Evolutionary conservation across 495 filamentous ascomycete species (phyloP).

Genomic region (Neurospora africana): DNA sequence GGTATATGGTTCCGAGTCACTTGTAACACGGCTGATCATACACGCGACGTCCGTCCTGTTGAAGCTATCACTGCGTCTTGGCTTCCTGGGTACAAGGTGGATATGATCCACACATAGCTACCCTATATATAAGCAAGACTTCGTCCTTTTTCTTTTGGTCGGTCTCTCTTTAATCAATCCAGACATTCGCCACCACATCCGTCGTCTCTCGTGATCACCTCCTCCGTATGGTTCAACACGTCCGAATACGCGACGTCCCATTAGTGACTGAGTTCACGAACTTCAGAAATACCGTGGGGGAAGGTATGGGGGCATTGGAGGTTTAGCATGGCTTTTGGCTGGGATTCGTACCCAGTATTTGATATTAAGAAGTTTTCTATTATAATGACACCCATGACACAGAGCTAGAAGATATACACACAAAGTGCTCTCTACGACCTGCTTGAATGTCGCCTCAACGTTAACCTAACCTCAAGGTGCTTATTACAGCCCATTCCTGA

Average conservation of each 20-base stretch:
- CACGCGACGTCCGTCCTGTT: not conserved
- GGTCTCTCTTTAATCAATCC: no score
- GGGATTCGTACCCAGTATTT: not conserved
- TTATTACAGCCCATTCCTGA: conserved; percentile 61
- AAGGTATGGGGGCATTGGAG: not conserved
- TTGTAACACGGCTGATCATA: not conserved
- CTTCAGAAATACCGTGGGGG: not conserved
- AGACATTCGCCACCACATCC: no score
- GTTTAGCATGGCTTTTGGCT: not conserved
- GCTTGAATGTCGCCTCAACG: not conserved
- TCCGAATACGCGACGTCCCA: not conserved
- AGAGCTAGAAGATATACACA: not conserved
- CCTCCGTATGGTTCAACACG: no score
- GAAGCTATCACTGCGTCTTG: no score
- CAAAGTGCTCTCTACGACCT: not conserved
- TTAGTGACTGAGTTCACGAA: not conserved
- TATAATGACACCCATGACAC: not conserved
- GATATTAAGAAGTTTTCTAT: not conserved
- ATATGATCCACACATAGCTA: no score
- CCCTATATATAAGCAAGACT: no score
- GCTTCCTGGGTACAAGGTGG: no score
- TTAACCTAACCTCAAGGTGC: not conserved
- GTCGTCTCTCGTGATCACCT: no score
- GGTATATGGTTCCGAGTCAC: not conserved
- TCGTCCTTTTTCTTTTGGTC: no score